These are phyloP conservation scores for Dactylellina leptospora DNA, from an alignment of 2,329 filamentous ascomycete species.

Conservation along the genomic window DNA sequence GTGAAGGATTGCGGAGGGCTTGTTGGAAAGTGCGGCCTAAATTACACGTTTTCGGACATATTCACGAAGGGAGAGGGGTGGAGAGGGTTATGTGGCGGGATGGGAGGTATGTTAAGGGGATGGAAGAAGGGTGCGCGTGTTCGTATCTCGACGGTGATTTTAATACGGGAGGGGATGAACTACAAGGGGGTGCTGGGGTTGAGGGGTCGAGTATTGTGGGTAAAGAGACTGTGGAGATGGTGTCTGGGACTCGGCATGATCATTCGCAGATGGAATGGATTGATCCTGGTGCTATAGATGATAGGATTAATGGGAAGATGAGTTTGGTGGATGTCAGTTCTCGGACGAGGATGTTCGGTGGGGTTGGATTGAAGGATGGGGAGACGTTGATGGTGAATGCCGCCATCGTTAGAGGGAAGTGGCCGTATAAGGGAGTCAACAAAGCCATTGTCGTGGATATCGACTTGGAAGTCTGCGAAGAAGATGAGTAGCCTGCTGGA, in stretches of 20 bases:
- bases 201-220: background rate
- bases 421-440: constrained; percentile 27
- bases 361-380: constrained; percentile 33
- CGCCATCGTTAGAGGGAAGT: constrained; percentile 15
- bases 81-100: constrained; percentile 71
- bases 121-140: constrained; percentile 44
- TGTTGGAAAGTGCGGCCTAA: constrained; percentile 71
- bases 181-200: background rate
- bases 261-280: constrained; percentile 46
- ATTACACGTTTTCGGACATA: constrained; percentile 75
- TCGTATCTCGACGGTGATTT: constrained; percentile 5
- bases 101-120: constrained; percentile 52
- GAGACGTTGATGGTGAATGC: constrained; percentile 52
- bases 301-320: constrained; percentile 28
- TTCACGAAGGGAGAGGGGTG: constrained; percentile 73
- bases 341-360: constrained; percentile 48
- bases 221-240: constrained; percentile 11
- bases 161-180: background rate
- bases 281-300: constrained; percentile 38
- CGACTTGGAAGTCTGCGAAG: constrained; percentile 39
- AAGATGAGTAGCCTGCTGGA: constrained; percentile 1
- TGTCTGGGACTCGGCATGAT: constrained; percentile 17
- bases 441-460: constrained; percentile 40
- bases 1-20: constrained; percentile 67
- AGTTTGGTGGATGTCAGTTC: constrained; percentile 28